Evolutionary conservation across 768 basidiomycete species (phyloP).

Genomic region (Exsudoporus frostii): DNA sequence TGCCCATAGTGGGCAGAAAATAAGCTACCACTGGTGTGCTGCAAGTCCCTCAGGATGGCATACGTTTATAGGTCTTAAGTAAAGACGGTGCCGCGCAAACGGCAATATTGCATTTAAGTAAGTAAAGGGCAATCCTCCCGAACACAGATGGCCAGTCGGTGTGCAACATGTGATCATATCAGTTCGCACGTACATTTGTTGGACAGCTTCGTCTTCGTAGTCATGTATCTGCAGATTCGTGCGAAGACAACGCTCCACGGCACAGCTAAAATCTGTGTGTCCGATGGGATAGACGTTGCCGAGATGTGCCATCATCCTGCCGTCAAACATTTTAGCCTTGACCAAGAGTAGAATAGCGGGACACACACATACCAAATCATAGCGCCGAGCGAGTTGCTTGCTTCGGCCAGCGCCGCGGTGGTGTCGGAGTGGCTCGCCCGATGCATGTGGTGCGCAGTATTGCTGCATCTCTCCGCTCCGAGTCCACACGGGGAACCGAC

Average conservation of each 20-base stretch:
- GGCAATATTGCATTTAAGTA: background rate
- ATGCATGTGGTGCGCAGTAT: background rate
- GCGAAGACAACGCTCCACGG: background rate
- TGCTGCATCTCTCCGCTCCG: background rate
- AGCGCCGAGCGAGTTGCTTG: too few relatives aligned
- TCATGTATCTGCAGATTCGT: slow-evolving; percentile 4
- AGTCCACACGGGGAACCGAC: too few relatives aligned
- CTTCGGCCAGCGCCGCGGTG: background rate
- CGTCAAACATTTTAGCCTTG: background rate
- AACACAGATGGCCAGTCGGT: background rate
- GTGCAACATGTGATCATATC: background rate
- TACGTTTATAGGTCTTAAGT: slow-evolving; percentile 16
- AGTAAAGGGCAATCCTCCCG: background rate
- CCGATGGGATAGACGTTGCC: background rate
- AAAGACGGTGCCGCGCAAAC: background rate
- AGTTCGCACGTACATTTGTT: background rate
- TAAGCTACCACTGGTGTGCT: background rate
- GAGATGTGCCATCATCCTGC: background rate
- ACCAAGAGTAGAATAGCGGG: background rate
- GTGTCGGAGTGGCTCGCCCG: background rate
- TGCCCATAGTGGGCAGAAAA: slow-evolving; percentile 27
- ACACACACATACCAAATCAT: slow-evolving; percentile 1
- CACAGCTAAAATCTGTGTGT: background rate
- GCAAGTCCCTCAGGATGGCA: background rate
- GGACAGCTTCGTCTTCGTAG: background rate